A percentile compares a stretch with the other conserved stretches of the same genome.
phyloP scores from a whole-genome alignment of 2,329 filamentous ascomycete genomes.

The Cercospora citrullina region DNA sequence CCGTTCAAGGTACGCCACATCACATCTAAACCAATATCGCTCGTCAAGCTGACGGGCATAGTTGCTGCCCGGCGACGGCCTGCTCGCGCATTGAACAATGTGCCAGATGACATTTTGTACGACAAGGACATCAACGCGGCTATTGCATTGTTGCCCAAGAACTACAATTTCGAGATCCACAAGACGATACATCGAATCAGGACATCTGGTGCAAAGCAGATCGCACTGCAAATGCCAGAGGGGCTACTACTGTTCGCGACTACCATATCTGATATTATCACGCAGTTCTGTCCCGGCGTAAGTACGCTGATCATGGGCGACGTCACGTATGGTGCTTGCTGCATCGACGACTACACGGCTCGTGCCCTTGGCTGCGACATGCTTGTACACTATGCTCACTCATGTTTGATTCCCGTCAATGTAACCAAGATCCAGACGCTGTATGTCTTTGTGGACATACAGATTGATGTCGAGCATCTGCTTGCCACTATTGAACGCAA shows the following conservation, averaged over 20 bases:
- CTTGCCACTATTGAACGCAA: slow-evolving; percentile 85
- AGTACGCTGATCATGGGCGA: slow-evolving; percentile 99
- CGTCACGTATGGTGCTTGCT: slow-evolving; percentile 97
- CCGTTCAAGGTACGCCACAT: slow-evolving; percentile 62
- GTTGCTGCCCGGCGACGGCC: slow-evolving; percentile 70
- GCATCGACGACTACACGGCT: slow-evolving; percentile 97
- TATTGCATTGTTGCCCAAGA: slow-evolving; percentile 81
- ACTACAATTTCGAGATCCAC: slow-evolving; percentile 98
- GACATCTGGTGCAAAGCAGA: slow-evolving; percentile 71
- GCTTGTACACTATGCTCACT: slow-evolving; percentile 95
- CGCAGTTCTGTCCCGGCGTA: slow-evolving; percentile 86
- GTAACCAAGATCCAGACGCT: slow-evolving; percentile 96
- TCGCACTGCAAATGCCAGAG: slow-evolving; percentile 97
- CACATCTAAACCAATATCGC: neutral
- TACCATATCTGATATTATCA: slow-evolving; percentile 94
- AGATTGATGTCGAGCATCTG: slow-evolving; percentile 87
- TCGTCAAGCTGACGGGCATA: slow-evolving; percentile 40
- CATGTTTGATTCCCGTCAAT: slow-evolving; percentile 92
- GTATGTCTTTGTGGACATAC: slow-evolving; percentile 98
- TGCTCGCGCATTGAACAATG: slow-evolving; percentile 83
- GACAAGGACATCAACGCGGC: slow-evolving; percentile 84
- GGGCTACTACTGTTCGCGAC: slow-evolving; percentile 93
- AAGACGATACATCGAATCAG: slow-evolving; percentile 97
- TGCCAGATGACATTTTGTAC: slow-evolving; percentile 82
- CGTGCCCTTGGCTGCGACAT: slow-evolving; percentile 90